These are phyloP conservation scores for Acanthamoeba rhysodes DNA, from an alignment of 208 protist genomes.

Conservation along the genomic window DNA sequence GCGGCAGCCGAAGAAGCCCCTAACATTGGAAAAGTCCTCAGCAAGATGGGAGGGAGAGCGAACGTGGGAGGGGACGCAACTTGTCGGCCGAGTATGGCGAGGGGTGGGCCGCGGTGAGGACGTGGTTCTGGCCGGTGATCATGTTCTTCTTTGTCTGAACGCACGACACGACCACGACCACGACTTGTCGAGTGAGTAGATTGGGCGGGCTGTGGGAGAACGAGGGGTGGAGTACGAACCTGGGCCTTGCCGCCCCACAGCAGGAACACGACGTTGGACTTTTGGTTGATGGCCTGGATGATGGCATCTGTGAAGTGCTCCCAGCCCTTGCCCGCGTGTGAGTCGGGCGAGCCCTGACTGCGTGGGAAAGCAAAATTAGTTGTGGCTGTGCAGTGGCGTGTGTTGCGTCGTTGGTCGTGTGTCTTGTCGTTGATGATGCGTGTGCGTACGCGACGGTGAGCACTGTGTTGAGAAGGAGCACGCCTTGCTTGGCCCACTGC, in stretches of 20 bases:
- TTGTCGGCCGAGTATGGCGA: not conserved
- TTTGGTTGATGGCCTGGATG: slow-evolving; percentile 59
- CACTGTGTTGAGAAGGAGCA: slow-evolving; percentile 69
- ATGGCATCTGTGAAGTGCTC: slow-evolving; percentile 65
- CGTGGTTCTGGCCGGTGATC: not conserved
- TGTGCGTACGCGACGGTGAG: slow-evolving; percentile 68
- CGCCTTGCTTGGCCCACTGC: slow-evolving; percentile 57
- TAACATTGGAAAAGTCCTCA: not conserved
- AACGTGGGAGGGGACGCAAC: not conserved
- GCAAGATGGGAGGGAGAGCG: not conserved
- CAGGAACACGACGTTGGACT: slow-evolving; percentile 56
- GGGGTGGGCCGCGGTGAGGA: not conserved
- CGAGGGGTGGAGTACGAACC: not conserved
- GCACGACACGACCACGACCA: not conserved
- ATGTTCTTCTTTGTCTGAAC: not conserved
- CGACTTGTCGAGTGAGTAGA: not conserved
- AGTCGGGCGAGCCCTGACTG: not conserved
- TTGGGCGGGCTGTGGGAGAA: not conserved
- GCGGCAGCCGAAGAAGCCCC: slow-evolving; percentile 48
- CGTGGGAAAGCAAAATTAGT: no score
- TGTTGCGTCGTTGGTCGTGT: not conserved
- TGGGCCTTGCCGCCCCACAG: slow-evolving; percentile 62
- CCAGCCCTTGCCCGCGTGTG: slow-evolving; percentile 50
- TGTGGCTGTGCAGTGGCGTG: not conserved
- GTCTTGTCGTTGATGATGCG: not conserved